phyloP scores from a whole-genome alignment of 345 rosid genomes.

The Hypericum androsaemum region DNA sequence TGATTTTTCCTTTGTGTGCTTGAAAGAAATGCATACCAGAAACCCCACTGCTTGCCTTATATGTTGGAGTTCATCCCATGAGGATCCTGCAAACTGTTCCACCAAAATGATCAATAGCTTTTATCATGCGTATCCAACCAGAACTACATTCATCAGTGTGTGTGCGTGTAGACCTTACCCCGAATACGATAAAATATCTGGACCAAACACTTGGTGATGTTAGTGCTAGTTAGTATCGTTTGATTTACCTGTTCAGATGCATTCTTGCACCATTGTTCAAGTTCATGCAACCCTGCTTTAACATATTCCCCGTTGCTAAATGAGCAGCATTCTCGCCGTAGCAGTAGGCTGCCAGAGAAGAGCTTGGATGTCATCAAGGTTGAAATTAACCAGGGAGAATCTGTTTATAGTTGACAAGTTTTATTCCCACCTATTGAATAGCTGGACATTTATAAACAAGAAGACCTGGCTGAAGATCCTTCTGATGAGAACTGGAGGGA shows the following conservation, averaged over 20 bases:
- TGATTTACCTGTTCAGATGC: slow-evolving; percentile 38
- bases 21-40: slow-evolving; percentile 31
- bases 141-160: too few species aligned
- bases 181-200: slow-evolving; percentile 1
- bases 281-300: slow-evolving; percentile 49
- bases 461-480: slow-evolving; percentile 25
- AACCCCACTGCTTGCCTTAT: slow-evolving; percentile 59
- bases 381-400: not conserved
- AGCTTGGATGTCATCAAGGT: not conserved
- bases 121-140: too few species aligned
- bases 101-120: not conserved
- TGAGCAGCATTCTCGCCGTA: slow-evolving; percentile 65
- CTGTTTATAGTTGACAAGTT: not conserved
- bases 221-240: slow-evolving; percentile 3
- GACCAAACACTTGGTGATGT: not conserved
- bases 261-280: slow-evolving; percentile 53
- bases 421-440: slow-evolving; percentile 48
- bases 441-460: slow-evolving; percentile 58
- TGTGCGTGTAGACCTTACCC: too few species aligned
- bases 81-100: slow-evolving; percentile 35
- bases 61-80: slow-evolving; percentile 57
- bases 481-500: slow-evolving; percentile 36
- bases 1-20: too few species aligned
- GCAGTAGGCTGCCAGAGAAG: slow-evolving; percentile 39
- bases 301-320: slow-evolving; percentile 66